Base-by-base conservation (phyloP, 1,284 basidiomycete genomes). In the Termitomyces sp. region DNA sequence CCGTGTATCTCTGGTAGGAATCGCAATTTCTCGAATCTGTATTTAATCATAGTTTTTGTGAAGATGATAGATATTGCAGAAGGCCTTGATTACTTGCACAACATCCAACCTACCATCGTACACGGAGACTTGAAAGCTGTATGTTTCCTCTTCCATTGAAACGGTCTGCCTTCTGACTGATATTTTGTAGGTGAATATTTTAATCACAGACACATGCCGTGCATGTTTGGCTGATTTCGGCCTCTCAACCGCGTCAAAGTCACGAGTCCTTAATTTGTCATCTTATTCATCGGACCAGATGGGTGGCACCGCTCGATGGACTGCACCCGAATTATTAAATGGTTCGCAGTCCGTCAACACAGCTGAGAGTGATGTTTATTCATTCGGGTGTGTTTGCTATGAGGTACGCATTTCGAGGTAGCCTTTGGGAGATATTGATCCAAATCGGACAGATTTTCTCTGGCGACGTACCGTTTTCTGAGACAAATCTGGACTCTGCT, bases 211-310 rank as follows among this genome's bases (percentile, higher is more conserved):
- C 17, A 28, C 31, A 0, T 58, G 52, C 17, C 58, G 63, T n/a
- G 73, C 71, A 26, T 58, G 65, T 39, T 56, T 76, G 15, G 61
- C 63, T 5, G 72, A 75, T 54, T 75, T 74, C 54, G 73, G 72
- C 34, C 65, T 71, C 39, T 62, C 61, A 9, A 60, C 59, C 17
- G 51, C 59, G 15, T 58, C 61, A 3, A 57, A 61, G 7, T 54
- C 61, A 1, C 55, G 58, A 21, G 54, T 50, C 3, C 53, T 59
- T 2, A 13, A 34, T 7, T 57, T 55, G 13, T 56, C 60, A 6
- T 58, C 60, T 2, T 53, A 33, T 1, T 57, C 59, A n/a, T 57
- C 44, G 3, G 38, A 40, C 3, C 38, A 26, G n/a, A 45, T 34
- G 2, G 55, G 58, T 19, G 65, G 62, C 8, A 64, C 64, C 9